These are phyloP conservation scores for Penicillium sp. DNA, from an alignment of 2,329 filamentous ascomycete species.

Conservation along the genomic window DNA sequence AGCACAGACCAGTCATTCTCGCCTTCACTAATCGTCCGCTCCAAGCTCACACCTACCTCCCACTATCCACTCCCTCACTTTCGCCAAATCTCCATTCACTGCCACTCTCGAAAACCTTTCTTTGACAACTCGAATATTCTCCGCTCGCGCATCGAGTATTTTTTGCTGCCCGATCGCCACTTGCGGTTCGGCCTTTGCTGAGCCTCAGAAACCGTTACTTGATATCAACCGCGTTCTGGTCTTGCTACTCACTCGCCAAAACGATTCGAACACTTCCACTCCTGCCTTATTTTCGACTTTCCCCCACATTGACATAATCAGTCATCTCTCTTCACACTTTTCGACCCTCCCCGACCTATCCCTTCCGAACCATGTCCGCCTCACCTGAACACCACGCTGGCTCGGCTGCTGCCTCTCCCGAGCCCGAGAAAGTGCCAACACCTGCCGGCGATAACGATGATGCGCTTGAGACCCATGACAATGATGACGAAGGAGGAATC, in stretches of 20 bases:
- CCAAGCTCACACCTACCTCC: slow-evolving; percentile 8
- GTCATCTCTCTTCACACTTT: not conserved
- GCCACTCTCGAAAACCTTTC: too few species aligned
- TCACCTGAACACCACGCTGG: slow-evolving; percentile 30
- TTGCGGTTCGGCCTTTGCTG: not conserved
- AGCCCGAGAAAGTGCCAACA: slow-evolving; percentile 22
- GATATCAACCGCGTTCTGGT: slow-evolving; percentile 8
- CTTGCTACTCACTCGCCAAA: not conserved
- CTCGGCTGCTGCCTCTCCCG: slow-evolving; percentile 20
- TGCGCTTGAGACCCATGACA: slow-evolving; percentile 13
- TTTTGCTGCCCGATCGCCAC: not conserved
- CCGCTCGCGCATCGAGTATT: too few species aligned
- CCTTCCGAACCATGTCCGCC: slow-evolving; percentile 30
- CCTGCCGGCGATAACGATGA: slow-evolving; percentile 20
- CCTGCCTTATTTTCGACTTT: not conserved
- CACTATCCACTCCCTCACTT: slow-evolving; percentile 2
- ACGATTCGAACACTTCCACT: not conserved
- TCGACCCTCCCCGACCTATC: not conserved
- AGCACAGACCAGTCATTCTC: slow-evolving; percentile 22
- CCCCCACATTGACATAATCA: not conserved
- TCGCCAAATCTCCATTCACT: not conserved
- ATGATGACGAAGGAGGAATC: slow-evolving; percentile 37
- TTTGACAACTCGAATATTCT: too few species aligned
- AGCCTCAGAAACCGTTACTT: not conserved
- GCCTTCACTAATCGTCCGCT: slow-evolving; percentile 17